These are phyloP conservation scores for Cyberlindnera japonica DNA, from an alignment of 805 yeast genomes.

Conservation along the genomic window DNA sequence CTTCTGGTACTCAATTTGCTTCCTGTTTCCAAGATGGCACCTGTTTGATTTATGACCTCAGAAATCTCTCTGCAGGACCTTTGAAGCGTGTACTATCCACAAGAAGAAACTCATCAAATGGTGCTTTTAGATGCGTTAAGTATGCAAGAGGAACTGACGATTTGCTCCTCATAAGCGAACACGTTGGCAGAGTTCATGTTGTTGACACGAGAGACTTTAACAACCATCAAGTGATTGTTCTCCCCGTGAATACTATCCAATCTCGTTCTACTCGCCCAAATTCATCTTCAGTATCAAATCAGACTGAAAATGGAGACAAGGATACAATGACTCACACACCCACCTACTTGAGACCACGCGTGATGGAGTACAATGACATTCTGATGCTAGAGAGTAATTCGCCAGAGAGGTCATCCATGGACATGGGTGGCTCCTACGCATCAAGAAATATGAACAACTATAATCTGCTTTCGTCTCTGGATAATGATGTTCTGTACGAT, in stretches of 20 bases:
- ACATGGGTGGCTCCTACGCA: constrained; percentile 7
- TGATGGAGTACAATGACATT: constrained; percentile 25
- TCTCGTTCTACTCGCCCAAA: constrained; percentile 10
- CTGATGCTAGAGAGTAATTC: constrained; percentile 22
- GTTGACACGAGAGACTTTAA: constrained; percentile 71
- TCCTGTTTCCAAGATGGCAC: constrained; percentile 85
- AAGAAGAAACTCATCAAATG: constrained; percentile 47
- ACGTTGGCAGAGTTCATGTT: constrained; percentile 81
- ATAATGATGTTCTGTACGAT: constrained; percentile 14
- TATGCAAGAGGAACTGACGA: constrained; percentile 70
- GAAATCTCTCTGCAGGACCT: constrained; percentile 52
- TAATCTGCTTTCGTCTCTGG: constrained; percentile 20
- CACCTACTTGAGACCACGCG: constrained; percentile 17
- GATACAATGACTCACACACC: constrained; percentile 1
- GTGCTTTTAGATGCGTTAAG: constrained; percentile 65
- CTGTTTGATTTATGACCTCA: constrained; percentile 69
- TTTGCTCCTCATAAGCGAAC: constrained; percentile 73
- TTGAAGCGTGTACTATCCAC: constrained; percentile 57
- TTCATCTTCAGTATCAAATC: constrained; percentile 9
- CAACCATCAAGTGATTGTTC: constrained; percentile 71
- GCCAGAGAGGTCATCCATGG: no score
- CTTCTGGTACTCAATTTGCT: constrained; percentile 71
- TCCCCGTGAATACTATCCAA: constrained; percentile 41
- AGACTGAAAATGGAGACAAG: not conserved
- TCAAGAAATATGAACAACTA: constrained; percentile 25